Conservation (phyloP, 805 yeast genomes). For the Vanderwaltozyma verrucispora region DNA sequence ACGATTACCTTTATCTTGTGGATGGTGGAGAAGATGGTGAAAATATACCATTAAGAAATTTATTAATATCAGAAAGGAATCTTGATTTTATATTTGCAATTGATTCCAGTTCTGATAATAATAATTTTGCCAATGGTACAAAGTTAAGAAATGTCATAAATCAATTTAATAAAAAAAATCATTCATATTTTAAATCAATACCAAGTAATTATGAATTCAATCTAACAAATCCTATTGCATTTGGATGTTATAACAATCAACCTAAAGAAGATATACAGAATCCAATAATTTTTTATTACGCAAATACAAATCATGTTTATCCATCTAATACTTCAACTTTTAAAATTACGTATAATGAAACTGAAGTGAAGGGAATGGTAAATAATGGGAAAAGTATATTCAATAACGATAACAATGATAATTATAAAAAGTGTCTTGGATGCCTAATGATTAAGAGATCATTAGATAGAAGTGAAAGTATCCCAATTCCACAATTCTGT, state of each 20-base stretch:
- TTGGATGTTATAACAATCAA: no score
- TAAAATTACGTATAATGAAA: constrained; percentile 37
- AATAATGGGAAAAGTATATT: constrained; percentile 44
- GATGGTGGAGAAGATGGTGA: constrained; percentile 79
- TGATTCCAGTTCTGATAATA: constrained; percentile 44
- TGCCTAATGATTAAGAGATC: constrained; percentile 48
- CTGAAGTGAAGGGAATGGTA: constrained; percentile 37
- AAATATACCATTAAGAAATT: constrained; percentile 58
- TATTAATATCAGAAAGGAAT: constrained; percentile 49
- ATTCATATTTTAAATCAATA: not conserved
- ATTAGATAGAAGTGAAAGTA: constrained; percentile 29
- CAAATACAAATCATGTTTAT: constrained; percentile 35
- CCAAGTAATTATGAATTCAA: constrained; percentile 11
- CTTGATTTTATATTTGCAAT: constrained; percentile 56
- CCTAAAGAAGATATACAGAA: constrained; percentile 9
- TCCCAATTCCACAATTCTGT: not conserved
- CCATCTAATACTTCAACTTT: constrained; percentile 51
- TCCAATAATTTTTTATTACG: constrained; percentile 44
- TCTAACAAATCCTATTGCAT: constrained; percentile 65
- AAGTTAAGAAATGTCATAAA: constrained; percentile 33
- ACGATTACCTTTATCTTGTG: constrained; percentile 37
- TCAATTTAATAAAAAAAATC: not conserved
- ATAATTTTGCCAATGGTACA: constrained; percentile 53
- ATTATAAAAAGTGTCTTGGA: constrained; percentile 40
- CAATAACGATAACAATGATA: constrained; percentile 31